A percentile compares a stretch with the other conserved stretches of the same genome.
These are phyloP conservation scores for Aspergillus aculeatinus DNA, from an alignment of 2,329 filamentous ascomycete species.

Conservation along the genomic window DNA sequence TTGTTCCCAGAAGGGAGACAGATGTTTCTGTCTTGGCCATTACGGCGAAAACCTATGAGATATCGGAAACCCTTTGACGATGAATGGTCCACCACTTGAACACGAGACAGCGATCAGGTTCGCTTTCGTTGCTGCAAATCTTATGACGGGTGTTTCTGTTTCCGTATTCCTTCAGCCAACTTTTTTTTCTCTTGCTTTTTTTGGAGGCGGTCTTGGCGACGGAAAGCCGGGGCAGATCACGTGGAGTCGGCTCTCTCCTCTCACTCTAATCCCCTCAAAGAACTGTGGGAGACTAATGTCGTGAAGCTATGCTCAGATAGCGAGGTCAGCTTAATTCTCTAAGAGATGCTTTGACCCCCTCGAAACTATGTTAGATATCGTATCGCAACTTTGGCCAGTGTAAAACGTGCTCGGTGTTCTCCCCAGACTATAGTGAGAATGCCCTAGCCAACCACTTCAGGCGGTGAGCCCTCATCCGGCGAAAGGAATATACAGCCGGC, in stretches of 20 bases:
- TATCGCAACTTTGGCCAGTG: not conserved
- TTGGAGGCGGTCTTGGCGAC: constrained; percentile 12
- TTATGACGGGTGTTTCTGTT: not conserved
- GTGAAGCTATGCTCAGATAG: not conserved
- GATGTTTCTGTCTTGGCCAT: constrained; percentile 17
- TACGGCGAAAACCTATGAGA: not conserved
- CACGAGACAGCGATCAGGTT: not conserved
- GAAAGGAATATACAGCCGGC: constrained; percentile 1
- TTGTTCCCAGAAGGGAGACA: constrained; percentile 54
- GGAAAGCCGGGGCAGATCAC: constrained; percentile 14
- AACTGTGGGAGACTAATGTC: not conserved
- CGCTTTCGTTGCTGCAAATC: not conserved
- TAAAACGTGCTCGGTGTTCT: not conserved
- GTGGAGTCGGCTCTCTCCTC: constrained; percentile 5
- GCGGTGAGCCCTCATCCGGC: constrained; percentile 4
- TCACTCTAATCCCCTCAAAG: not conserved
- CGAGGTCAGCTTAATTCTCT: too few relatives aligned
- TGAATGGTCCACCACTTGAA: not conserved
- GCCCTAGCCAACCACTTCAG: not conserved
- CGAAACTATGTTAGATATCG: not conserved
- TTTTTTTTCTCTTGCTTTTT: not conserved
- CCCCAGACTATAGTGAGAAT: not conserved
- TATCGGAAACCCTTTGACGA: not conserved
- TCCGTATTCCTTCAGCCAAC: not conserved
- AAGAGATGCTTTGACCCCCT: not conserved